These are phyloP conservation scores for Marchantia paleacea DNA, from an alignment of 225 moss, liverwort and hornwort species.

Conservation along the genomic window DNA sequence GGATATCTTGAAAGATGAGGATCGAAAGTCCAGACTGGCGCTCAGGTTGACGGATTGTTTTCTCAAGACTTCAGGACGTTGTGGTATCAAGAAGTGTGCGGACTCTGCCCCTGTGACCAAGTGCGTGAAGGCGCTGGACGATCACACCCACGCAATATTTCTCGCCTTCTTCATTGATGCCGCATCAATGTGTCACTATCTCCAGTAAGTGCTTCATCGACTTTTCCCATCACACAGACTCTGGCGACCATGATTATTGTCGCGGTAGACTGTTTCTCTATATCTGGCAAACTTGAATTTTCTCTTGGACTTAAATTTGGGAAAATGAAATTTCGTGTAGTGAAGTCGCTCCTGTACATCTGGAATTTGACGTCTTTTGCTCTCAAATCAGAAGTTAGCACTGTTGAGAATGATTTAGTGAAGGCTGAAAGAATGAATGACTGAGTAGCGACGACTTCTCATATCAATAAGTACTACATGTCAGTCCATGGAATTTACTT, in stretches of 20 bases:
- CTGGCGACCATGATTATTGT: too few relatives aligned
- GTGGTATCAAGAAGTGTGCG: slow-evolving; percentile 49
- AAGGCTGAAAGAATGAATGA: not conserved
- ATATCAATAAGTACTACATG: too few relatives aligned
- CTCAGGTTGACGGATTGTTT: slow-evolving; percentile 84
- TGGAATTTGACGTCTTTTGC: too few relatives aligned
- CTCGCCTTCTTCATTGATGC: slow-evolving; percentile 86
- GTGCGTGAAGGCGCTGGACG: slow-evolving; percentile 62
- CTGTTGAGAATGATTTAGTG: too few relatives aligned
- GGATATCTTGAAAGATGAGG: slow-evolving; percentile 76
- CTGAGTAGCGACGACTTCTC: not conserved
- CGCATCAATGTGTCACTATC: slow-evolving; percentile 86
- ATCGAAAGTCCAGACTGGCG: slow-evolving; percentile 67
- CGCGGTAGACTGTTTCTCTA: too few relatives aligned
- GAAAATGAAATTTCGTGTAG: too few relatives aligned
- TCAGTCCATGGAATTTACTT: too few relatives aligned
- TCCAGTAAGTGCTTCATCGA: slow-evolving; percentile 49
- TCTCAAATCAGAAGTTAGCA: too few relatives aligned
- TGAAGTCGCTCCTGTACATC: too few relatives aligned
- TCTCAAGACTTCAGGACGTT: slow-evolving; percentile 66
- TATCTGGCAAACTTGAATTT: too few relatives aligned
- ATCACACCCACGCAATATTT: slow-evolving; percentile 68
- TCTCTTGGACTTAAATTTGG: too few relatives aligned
- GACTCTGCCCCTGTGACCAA: slow-evolving; percentile 49
- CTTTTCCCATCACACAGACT: too few relatives aligned